Base-by-base conservation (phyloP, 192 early-diverging fungal genomes). In the Coemansia nantahalensis region DNA sequence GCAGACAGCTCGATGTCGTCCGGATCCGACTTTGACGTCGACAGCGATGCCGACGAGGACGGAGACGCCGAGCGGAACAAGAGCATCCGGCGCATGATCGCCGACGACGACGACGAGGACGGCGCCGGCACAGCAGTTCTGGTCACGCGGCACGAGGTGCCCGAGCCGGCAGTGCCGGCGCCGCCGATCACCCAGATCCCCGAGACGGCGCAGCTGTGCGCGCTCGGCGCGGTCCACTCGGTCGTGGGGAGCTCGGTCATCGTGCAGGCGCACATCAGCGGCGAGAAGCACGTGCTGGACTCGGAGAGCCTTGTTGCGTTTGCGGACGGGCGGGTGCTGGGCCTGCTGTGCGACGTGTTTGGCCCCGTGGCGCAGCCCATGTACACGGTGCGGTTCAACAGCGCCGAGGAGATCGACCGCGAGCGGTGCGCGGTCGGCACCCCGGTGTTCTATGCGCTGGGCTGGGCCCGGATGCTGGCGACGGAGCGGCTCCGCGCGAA, bases 331-430 rank as follows among this genome's bases (percentile, higher is more conserved):
- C 61, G 66, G 10, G 59, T 89, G 7, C 41, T 92, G 9, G 90
- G 90, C 3, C 31, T 48, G 13, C 38, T 92, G 12, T 94, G 84
- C 76, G 96, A 98, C 45, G 92, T 91, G 1, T 92, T 98, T 80
- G 96, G 96, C 7, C 92, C 92, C 9, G 86, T 98, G 1, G 54
- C 74, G 2, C 69, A 79, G 26, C 96, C 96, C 4, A 62, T 90
- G 39, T 97, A 95, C 64, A 82, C 83, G 14, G 80, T 98, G 13
- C 79, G 89, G 13, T 91, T 91, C 65, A 81, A 85, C 52, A 58
- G 61, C 17, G 41, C 76, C 4, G 52, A 60, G 9, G 89, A 91
- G 21, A 84, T 91, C 6, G 79, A 85, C 35, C 17, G 14, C 1
- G 41, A 59, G 42, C 54, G 56, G 15, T 66, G 79, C 18, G 65